These are phyloP conservation scores for Aspergillus texensis DNA, from an alignment of 2,329 filamentous ascomycete genomes.

Conservation along the genomic window DNA sequence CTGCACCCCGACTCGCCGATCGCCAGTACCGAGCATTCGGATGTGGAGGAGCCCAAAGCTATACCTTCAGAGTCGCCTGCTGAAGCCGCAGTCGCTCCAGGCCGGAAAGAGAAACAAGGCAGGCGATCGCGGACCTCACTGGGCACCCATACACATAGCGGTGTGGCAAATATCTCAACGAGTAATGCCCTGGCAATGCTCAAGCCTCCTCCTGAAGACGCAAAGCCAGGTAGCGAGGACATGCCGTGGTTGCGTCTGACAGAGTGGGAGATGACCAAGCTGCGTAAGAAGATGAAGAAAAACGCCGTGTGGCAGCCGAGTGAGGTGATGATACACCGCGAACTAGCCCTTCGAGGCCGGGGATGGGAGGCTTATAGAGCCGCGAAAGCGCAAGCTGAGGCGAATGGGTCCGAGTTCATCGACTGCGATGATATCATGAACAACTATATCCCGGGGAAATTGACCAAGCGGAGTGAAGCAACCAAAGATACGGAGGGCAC, in stretches of 20 bases:
- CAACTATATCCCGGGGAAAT: slow-evolving; percentile 40
- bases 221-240: slow-evolving; percentile 61
- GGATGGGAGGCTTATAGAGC: slow-evolving; percentile 53
- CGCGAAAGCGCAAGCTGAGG: slow-evolving; percentile 55
- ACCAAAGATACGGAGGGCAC: slow-evolving; percentile 38
- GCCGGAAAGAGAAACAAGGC: slow-evolving; percentile 48
- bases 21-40: slow-evolving; percentile 50
- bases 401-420: slow-evolving; percentile 57
- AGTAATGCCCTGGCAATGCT: slow-evolving; percentile 63
- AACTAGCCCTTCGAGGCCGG: slow-evolving; percentile 62
- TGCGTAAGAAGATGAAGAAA: slow-evolving; percentile 72
- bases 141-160: slow-evolving; percentile 5
- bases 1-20: slow-evolving; percentile 50
- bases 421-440: slow-evolving; percentile 55
- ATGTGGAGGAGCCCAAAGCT: slow-evolving; percentile 40
- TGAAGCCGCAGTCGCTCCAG: slow-evolving; percentile 24
- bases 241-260: slow-evolving; percentile 66
- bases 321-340: slow-evolving; percentile 67
- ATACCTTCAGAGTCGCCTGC: slow-evolving; percentile 23
- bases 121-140: slow-evolving; percentile 28
- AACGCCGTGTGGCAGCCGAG: slow-evolving; percentile 70
- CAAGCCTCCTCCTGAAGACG: slow-evolving; percentile 62
- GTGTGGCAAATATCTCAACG: slow-evolving; percentile 57
- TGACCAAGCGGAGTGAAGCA: slow-evolving; percentile 46
- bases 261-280: slow-evolving; percentile 68